Conservation (phyloP, 225 moss, liverwort and hornwort species). For the Climacium dendroides region DNA sequence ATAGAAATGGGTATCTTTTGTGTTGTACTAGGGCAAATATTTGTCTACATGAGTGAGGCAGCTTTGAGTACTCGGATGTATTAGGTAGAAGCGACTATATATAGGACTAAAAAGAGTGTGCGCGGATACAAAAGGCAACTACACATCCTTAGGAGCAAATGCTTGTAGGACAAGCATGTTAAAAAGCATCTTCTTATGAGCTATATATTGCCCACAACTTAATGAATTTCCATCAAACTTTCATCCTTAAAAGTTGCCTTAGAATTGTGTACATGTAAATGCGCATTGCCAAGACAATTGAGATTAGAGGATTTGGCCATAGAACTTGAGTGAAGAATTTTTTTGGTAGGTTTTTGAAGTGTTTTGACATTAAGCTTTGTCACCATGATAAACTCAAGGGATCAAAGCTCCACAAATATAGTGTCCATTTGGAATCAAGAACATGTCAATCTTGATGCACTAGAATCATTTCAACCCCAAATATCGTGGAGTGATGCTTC, state of each 20-base stretch:
- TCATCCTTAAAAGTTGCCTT: background rate
- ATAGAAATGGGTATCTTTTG: fast-evolving
- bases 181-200: fast-evolving
- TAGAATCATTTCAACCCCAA: background rate
- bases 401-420: background rate
- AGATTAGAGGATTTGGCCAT: background rate
- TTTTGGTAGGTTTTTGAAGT: background rate
- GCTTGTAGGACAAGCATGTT: too few species aligned
- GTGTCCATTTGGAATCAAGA: background rate
- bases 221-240: background rate
- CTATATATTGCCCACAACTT: background rate
- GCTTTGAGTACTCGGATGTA: fast-evolving
- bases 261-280: fast-evolving
- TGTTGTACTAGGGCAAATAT: too few species aligned
- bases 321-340: background rate
- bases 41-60: too few species aligned
- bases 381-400: background rate
- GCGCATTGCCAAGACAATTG: fast-evolving
- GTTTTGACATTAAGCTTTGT: background rate
- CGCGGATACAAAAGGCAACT: fast-evolving
- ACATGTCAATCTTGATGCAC: background rate
- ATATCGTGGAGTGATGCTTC: fast-evolving
- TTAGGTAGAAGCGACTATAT: too few species aligned
- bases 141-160: fast-evolving
- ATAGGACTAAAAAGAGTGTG: fast-evolving